Conservation (phyloP, 306 rosid species). For the Cotoneaster glaucophyllus region DNA sequence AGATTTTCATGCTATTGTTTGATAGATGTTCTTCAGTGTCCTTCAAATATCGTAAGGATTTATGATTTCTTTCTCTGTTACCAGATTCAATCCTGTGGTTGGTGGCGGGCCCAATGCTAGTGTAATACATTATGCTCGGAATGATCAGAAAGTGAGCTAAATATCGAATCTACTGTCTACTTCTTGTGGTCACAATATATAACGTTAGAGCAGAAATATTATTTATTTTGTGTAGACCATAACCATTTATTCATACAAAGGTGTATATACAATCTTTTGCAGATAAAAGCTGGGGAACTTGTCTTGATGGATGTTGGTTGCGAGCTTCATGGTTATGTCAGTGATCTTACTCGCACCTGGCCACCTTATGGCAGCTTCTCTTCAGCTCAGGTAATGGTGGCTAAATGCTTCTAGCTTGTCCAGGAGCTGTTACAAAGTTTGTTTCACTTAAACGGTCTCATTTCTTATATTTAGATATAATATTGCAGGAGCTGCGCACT, state of each 20-base stretch:
- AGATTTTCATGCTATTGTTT: not conserved
- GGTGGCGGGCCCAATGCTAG: conserved; percentile 94
- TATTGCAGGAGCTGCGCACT: not conserved
- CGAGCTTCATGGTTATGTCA: conserved; percentile 81
- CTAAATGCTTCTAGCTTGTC: conserved; percentile 1
- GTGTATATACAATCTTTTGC: conserved; percentile 19
- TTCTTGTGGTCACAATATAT: not conserved
- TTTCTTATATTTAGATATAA: not conserved
- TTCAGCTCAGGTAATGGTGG: conserved; percentile 55
- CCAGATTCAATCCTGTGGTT: conserved; percentile 92
- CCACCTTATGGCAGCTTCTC: conserved; percentile 88
- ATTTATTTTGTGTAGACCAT: not conserved
- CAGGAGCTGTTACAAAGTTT: not conserved
- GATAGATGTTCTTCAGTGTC: not conserved
- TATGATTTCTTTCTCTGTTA: conserved; percentile 6
- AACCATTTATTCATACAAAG: not conserved
- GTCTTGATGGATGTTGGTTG: conserved; percentile 97
- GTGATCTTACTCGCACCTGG: conserved; percentile 98
- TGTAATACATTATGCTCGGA: conserved; percentile 82
- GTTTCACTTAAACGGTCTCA: not conserved
- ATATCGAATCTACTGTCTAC: not conserved
- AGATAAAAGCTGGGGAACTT: conserved; percentile 82
- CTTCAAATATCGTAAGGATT: not conserved
- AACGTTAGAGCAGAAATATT: not conserved
- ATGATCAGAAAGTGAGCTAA: conserved; percentile 76